Evolutionary conservation across 257 asterid genomes (phyloP).

Genomic region (Solanum paucissectum): DNA sequence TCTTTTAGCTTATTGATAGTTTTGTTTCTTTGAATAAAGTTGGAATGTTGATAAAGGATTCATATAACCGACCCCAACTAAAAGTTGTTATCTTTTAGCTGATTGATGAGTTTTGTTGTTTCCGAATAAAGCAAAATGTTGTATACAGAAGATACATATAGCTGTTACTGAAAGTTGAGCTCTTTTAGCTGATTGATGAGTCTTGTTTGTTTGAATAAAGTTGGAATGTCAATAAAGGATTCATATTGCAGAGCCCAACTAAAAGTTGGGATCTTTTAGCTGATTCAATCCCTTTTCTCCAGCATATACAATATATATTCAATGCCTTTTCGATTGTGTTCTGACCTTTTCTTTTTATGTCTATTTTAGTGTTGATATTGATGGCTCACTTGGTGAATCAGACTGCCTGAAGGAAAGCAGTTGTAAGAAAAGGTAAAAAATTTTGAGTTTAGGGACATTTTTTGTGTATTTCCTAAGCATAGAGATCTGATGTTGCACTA

Average conservation of each 20-base stretch:
- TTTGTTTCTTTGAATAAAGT: background rate
- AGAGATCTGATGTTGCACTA: background rate
- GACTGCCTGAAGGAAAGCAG: conserved; percentile 44
- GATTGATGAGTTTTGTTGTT: background rate
- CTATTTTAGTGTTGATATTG: conserved; percentile 46
- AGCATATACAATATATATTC: background rate
- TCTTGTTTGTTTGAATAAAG: background rate
- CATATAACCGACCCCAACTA: background rate
- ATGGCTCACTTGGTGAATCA: conserved; percentile 56
- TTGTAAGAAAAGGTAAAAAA: conserved; percentile 55
- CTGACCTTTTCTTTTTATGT: background rate
- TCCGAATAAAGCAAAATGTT: background rate
- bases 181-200: background rate
- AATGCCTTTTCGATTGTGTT: background rate
- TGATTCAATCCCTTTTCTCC: background rate
- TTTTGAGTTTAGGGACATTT: background rate
- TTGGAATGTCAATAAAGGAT: background rate
- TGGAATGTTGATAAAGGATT: background rate
- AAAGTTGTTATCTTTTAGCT: background rate
- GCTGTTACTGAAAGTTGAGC: background rate
- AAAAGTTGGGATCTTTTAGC: background rate
- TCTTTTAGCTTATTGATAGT: background rate
- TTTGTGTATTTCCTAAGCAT: background rate
- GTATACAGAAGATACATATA: background rate
- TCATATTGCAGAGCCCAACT: background rate